Base-by-base conservation (phyloP, 805 yeast genomes). In the Saccharomycopsis fermentans region DNA sequence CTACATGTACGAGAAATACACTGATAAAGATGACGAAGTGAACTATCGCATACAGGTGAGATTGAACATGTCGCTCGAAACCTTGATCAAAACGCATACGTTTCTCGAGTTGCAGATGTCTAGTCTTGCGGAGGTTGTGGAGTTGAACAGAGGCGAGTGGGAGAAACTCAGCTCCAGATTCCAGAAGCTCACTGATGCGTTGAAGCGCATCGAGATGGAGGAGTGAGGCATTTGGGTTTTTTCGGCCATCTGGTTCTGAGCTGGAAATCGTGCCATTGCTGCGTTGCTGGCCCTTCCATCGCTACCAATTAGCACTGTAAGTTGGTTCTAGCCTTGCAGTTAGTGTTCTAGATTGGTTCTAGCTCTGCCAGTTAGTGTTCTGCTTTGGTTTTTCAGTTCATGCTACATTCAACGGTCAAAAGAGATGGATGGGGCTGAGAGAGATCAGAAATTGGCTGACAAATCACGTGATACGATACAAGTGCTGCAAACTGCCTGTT, bases 51-150 rank as follows among this genome's bases (percentile, higher is more conserved):
- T 56, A 40, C 27, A 39, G 8, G 21, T 53, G 34, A 59, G 57
- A 47, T 29, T 56, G 29, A 55, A 59, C 16, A 32, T 35, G 21
- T 54, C 62, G 3, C 12, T 59, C 52, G 62, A 59, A 43, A 56
- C 53, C 36, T 43, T 59, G 19, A 17, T 59, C 4, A 35, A 55
- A 26, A 56, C 54, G 6, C 57, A 59, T 35, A 36, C 54, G 8
- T 29, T 56, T 5, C 40, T 56, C 19, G 29, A 59, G 55, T 37
- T 50, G 12, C 62, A 59, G 35, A 47, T 53, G 26, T 52, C 43
- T 3, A 35, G 34, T 3, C 26, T 56, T 19, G 54, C 36, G 24
- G 36, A 56, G 8, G 32, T 12, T 4, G 40, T 59, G 21, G 54
- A 37, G n/a, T 29, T 29, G 35, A 59, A 56, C 19, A 59, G 54